Conservation (phyloP, 2,329 filamentous ascomycete genomes). For the Chaetothyriales sp. region DNA sequence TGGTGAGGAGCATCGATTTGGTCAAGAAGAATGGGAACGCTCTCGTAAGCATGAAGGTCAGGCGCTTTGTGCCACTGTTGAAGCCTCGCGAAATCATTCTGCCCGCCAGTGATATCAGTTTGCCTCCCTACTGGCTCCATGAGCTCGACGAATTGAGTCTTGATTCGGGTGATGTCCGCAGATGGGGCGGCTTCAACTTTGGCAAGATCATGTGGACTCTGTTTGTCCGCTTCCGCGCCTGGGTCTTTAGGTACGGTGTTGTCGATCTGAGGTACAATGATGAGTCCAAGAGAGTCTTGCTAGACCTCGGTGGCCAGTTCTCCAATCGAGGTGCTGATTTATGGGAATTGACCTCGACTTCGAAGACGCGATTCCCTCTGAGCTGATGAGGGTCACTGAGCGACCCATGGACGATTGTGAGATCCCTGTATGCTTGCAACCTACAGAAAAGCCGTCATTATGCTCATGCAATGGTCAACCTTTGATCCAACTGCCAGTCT, state of each 20-base stretch:
- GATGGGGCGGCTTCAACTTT: neutral
- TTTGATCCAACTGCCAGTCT: too few relatives aligned
- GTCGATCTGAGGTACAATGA: neutral
- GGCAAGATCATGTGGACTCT: neutral
- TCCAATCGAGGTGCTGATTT: neutral
- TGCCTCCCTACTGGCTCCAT: neutral
- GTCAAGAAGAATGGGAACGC: neutral
- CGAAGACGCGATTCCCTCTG: neutral
- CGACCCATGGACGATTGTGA: too few relatives aligned
- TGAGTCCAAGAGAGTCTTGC: neutral
- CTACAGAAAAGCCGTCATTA: neutral
- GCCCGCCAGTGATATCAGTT: neutral
- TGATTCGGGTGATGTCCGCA: neutral
- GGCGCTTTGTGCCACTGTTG: neutral
- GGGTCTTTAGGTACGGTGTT: neutral
- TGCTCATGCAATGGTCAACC: neutral
- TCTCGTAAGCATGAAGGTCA: neutral
- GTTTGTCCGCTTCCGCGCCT: neutral
- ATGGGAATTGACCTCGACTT: neutral
- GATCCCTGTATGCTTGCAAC: neutral
- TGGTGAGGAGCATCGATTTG: neutral
- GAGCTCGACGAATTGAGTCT: neutral
- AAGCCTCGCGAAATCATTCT: neutral
- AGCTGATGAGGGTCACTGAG: neutral
- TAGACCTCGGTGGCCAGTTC: neutral